Percentiles rank a stretch among this genome's conserved stretches.
phyloP scores from a whole-genome alignment of 1,139 yeast species.

The Pichiaceae sp. region DNA sequence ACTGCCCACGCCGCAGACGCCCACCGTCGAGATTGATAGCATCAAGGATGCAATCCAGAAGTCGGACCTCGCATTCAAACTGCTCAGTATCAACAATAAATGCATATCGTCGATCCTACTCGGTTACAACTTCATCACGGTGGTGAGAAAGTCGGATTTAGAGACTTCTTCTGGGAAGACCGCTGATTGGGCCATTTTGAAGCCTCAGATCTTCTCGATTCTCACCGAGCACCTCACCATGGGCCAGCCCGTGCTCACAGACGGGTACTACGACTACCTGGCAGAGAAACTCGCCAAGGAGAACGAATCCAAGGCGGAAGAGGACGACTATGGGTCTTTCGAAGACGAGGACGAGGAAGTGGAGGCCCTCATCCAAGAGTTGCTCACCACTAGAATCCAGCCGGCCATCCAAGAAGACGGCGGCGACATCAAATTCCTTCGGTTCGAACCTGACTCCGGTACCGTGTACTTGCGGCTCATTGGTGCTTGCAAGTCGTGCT shows the following conservation, averaged over 20 bases:
- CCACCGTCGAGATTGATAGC: constrained; percentile 44
- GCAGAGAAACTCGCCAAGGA: constrained; percentile 2
- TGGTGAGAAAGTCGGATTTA: constrained; percentile 50
- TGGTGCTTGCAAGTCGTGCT: constrained; percentile 79
- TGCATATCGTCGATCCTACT: constrained; percentile 40
- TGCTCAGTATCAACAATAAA: constrained; percentile 36
- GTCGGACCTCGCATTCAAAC: constrained; percentile 46
- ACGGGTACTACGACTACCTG: constrained; percentile 23
- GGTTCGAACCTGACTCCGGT: constrained; percentile 54
- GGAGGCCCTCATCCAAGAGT: constrained; percentile 85
- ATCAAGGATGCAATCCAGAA: constrained; percentile 41
- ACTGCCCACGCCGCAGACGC: constrained; percentile 21
- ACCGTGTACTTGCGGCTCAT: constrained; percentile 57
- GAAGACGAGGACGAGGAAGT: constrained; percentile 44
- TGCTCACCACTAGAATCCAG: constrained; percentile 86
- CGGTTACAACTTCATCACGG: constrained; percentile 65
- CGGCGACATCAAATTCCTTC: constrained; percentile 71
- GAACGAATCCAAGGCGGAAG: constrained; percentile 16
- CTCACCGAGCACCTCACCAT: constrained; percentile 77
- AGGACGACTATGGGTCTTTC: constrained; percentile 7
- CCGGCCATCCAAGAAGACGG: constrained; percentile 92
- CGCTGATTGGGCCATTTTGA: constrained; percentile 60
- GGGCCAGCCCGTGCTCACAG: constrained; percentile 54
- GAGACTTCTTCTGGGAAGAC: constrained; percentile 27
- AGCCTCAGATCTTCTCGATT: constrained; percentile 82